phyloP scores from a whole-genome alignment of 2,329 filamentous ascomycete species.

The Ceratocystis diversiconidia region DNA sequence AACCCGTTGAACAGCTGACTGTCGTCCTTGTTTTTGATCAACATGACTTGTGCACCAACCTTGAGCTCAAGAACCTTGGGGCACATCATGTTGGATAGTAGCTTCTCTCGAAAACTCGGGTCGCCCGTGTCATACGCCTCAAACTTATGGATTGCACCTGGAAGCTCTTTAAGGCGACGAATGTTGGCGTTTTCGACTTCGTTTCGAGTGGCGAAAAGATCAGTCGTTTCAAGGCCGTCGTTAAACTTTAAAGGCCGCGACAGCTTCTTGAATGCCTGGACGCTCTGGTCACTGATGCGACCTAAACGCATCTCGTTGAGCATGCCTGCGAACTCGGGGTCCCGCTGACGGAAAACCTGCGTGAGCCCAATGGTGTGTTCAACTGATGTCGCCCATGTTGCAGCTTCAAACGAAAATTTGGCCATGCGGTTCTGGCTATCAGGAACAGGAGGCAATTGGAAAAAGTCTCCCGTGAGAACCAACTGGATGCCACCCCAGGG shows the following conservation, averaged over 20 bases:
- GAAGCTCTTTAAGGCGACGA: conserved; percentile 54
- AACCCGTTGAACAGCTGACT: conserved; percentile 77
- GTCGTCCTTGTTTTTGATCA: conserved; percentile 99
- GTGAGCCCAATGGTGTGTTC: conserved; percentile 92
- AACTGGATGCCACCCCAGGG: conserved; percentile 95
- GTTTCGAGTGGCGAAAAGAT: conserved; percentile 78
- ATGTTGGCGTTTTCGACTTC: conserved; percentile 85
- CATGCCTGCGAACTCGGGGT: conserved; percentile 80
- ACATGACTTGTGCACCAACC: conserved; percentile 90
- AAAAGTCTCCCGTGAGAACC: conserved; percentile 93
- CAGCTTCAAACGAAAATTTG: conserved; percentile 87
- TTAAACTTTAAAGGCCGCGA: conserved; percentile 56
- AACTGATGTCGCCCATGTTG: conserved; percentile 82
- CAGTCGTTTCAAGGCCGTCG: conserved; percentile 58
- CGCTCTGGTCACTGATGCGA: conserved; percentile 59
- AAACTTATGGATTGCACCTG: conserved; percentile 53
- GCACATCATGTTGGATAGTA: conserved; percentile 86
- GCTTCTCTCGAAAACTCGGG: conserved; percentile 52
- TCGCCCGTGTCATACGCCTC: conserved; percentile 69
- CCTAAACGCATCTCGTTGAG: conserved; percentile 96
- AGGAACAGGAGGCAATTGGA: conserved; percentile 88
- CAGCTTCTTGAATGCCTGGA: conserved; percentile 60
- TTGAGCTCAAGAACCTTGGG: conserved; percentile 69
- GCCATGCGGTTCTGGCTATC: conserved; percentile 51
- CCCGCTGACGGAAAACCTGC: conserved; percentile 90